Percentiles rank a stretch among this genome's conserved stretches.
Conservation (phyloP, 2,329 filamentous ascomycete species). For the Cadophora malorum region DNA sequence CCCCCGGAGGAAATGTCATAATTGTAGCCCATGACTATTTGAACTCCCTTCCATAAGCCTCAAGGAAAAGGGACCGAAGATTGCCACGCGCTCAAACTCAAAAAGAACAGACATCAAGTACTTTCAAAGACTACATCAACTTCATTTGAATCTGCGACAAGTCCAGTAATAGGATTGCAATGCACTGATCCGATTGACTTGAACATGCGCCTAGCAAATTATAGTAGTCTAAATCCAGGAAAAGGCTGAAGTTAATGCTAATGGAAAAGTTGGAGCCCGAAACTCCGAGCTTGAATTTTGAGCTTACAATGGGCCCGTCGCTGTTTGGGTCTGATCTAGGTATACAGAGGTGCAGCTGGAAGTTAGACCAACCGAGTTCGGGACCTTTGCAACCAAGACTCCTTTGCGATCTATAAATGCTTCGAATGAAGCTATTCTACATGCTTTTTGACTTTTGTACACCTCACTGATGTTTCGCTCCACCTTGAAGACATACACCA, state of each 20-base stretch:
- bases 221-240: neutral
- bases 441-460: slow-evolving; percentile 20
- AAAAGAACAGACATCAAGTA: neutral
- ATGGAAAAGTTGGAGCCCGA: neutral
- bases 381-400: neutral
- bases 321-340: neutral
- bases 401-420: neutral
- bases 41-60: too few relatives aligned
- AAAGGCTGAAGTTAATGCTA: neutral
- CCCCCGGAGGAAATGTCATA: too few relatives aligned
- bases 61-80: too few relatives aligned
- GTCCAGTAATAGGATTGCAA: neutral
- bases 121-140: neutral
- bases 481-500: neutral
- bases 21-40: too few relatives aligned
- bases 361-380: neutral
- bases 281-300: neutral
- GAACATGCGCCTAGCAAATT: neutral
- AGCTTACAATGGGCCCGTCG: neutral
- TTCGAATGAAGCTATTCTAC: slow-evolving; percentile 20
- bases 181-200: neutral
- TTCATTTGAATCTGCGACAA: neutral
- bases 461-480: neutral
- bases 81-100: neutral
- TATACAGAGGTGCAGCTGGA: neutral